Evolutionary conservation across 1,284 basidiomycete genomes (phyloP).

Genomic region (Volvariella surrecta): DNA sequence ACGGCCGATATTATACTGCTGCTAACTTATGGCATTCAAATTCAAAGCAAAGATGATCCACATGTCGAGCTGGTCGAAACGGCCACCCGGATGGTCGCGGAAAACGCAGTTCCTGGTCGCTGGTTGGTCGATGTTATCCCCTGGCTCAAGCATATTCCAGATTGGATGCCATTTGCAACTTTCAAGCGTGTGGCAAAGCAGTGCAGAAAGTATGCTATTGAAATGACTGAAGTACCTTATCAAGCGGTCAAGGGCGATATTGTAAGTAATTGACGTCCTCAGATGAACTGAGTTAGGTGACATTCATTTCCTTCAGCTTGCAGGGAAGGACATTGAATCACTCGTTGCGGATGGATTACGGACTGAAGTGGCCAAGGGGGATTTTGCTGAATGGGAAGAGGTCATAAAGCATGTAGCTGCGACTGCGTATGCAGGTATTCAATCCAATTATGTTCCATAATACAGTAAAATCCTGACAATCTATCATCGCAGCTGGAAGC

Average conservation of each 20-base stretch:
- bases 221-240: slow-evolving; percentile 23
- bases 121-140: slow-evolving; percentile 18
- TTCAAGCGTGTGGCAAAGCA: slow-evolving; percentile 31
- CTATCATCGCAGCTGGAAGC: no score
- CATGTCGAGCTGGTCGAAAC: slow-evolving; percentile 11
- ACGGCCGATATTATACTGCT: slow-evolving; percentile 5
- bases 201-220: slow-evolving; percentile 17
- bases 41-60: slow-evolving; percentile 8
- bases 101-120: slow-evolving; percentile 12
- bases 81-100: slow-evolving; percentile 7
- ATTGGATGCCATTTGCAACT: slow-evolving; percentile 35
- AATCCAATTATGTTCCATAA: no score
- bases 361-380: no score
- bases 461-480: no score
- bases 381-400: no score
- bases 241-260: slow-evolving; percentile 17
- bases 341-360: no score
- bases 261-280: no score
- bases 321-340: no score
- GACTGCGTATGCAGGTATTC: no score
- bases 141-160: slow-evolving; percentile 30
- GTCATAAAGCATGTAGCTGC: no score
- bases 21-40: slow-evolving; percentile 10
- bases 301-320: no score
- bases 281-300: no score